Evolutionary conservation across 495 filamentous ascomycete species (phyloP).

Genomic region (Extremus antarcticus): DNA sequence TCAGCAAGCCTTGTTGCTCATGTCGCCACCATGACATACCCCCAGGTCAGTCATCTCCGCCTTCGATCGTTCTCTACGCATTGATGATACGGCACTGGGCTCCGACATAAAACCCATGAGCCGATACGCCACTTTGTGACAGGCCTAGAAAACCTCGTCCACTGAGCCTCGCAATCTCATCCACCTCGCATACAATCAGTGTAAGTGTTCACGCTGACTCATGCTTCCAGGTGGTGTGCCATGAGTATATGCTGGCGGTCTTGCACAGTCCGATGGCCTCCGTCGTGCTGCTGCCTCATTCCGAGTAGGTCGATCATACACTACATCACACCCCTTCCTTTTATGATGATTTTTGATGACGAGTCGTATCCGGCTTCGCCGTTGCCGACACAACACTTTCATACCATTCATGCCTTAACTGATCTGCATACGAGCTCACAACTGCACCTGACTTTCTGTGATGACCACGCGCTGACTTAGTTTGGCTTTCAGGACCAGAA

Average conservation of each 20-base stretch:
- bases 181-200: neutral
- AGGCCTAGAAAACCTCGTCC: slow-evolving; percentile 99
- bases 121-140: slow-evolving; percentile 89
- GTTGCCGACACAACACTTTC: slow-evolving; percentile 59
- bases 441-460: neutral
- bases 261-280: no score
- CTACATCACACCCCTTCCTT: no score
- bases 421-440: no score
- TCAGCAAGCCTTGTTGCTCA: no score
- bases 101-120: slow-evolving; percentile 70
- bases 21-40: no score
- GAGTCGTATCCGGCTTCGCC: slow-evolving; percentile 75
- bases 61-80: slow-evolving; percentile 31
- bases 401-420: slow-evolving; percentile 73
- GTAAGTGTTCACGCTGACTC: no score
- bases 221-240: no score
- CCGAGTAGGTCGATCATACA: no score
- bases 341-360: slow-evolving; percentile 68
- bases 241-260: no score
- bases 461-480: neutral
- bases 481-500: neutral
- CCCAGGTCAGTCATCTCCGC: neutral
- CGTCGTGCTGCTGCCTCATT: no score
- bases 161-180: slow-evolving; percentile 55
- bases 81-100: slow-evolving; percentile 99